phyloP scores from a whole-genome alignment of 129 eudicot genomes.

The Artemisia tridentata region DNA sequence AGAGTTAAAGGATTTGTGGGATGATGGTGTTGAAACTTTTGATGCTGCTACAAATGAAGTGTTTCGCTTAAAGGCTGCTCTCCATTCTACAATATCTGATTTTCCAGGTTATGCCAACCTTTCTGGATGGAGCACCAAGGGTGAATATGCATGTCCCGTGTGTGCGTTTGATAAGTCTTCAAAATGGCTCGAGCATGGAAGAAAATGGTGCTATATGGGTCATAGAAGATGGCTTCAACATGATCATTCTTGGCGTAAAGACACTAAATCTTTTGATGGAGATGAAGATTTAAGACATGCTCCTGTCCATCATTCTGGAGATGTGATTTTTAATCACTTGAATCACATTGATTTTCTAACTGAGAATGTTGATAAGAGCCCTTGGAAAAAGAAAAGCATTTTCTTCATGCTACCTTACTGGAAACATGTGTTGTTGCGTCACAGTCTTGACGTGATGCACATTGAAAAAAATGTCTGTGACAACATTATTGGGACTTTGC shows the following conservation, averaged over 20 bases:
- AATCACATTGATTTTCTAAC: no score
- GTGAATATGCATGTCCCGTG: slow-evolving; percentile 1
- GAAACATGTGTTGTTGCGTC: neutral
- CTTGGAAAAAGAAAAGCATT: no score
- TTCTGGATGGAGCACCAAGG: slow-evolving; percentile 3
- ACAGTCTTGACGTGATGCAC: slow-evolving; percentile 7
- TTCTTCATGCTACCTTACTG: slow-evolving; percentile 8
- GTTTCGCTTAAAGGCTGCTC: neutral
- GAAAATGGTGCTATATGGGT: neutral
- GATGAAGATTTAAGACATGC: no score
- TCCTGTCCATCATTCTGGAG: no score
- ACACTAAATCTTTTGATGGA: no score
- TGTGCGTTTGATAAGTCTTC: neutral
- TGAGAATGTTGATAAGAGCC: no score
- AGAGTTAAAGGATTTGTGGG: neutral
- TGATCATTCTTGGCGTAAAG: neutral
- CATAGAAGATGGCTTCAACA: neutral
- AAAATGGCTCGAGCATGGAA: neutral
- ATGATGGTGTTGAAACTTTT: neutral
- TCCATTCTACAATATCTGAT: neutral
- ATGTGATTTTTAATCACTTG: no score
- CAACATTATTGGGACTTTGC: neutral
- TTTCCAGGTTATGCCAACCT: slow-evolving; percentile 7
- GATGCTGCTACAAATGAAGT: neutral
- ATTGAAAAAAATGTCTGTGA: slow-evolving; percentile 11